Percentiles rank a stretch among this genome's conserved stretches.
Evolutionary conservation across 2,329 filamentous ascomycete species (phyloP).

Genomic region (Venturia carpophila): DNA sequence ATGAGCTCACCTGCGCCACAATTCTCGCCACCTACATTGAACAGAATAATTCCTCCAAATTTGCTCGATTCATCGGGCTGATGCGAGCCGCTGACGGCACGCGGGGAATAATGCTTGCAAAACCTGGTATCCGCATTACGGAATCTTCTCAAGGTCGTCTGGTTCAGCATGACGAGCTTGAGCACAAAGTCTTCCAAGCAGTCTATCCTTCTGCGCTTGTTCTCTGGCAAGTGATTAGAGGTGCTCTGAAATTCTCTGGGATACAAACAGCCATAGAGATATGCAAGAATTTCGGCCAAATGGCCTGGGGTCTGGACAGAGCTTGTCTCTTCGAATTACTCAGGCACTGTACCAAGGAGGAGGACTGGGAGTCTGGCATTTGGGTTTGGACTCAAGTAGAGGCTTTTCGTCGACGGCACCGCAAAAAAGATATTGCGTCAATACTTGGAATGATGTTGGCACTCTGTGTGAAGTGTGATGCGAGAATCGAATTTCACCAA

Average conservation of each 20-base stretch:
- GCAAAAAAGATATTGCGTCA: not conserved
- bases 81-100: constrained; percentile 34
- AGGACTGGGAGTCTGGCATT: constrained; percentile 16
- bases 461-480: constrained; percentile 12
- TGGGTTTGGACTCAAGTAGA: constrained; percentile 16
- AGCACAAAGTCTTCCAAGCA: constrained; percentile 13
- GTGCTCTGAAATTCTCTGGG: constrained; percentile 15
- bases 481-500: not conserved
- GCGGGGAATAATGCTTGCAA: constrained; percentile 35
- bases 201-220: constrained; percentile 15
- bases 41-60: constrained; percentile 27
- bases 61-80: constrained; percentile 33
- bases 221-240: constrained; percentile 10
- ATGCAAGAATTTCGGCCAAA: constrained; percentile 6
- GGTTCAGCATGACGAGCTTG: constrained; percentile 6
- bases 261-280: constrained; percentile 15
- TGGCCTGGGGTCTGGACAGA: constrained; percentile 17
- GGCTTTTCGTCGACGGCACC: not conserved
- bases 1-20: constrained; percentile 37
- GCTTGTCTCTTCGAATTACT: constrained; percentile 7
- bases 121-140: constrained; percentile 31
- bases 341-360: not conserved
- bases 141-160: constrained; percentile 23
- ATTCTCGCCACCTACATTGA: constrained; percentile 36
- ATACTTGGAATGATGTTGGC: constrained; percentile 13